A percentile compares a stretch with the other conserved stretches of the same genome.
These are phyloP conservation scores for Bocquillonia castaneifolia DNA, from an alignment of 441 rosid species.

Conservation along the genomic window DNA sequence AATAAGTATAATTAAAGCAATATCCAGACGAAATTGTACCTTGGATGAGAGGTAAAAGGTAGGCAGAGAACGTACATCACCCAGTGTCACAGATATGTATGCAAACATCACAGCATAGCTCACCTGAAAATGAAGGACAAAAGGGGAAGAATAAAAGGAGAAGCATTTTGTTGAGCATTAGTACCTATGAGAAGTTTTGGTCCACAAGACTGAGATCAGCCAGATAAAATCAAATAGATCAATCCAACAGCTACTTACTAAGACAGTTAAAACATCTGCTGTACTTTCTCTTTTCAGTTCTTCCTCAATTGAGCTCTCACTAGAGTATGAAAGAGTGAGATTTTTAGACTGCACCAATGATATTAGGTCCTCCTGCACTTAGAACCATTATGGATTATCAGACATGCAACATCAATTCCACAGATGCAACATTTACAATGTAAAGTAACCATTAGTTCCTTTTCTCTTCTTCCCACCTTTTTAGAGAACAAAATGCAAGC, in stretches of 20 bases:
- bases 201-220: not conserved
- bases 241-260: conserved; percentile 36
- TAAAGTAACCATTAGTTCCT: not conserved
- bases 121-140: conserved; percentile 42
- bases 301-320: conserved; percentile 92
- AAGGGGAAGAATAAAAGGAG: not conserved
- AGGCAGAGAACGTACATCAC: conserved; percentile 50
- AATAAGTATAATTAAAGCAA: not conserved
- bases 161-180: not conserved
- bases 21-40: conserved; percentile 32
- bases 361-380: conserved; percentile 69
- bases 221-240: not conserved
- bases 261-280: conserved; percentile 80
- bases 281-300: conserved; percentile 95
- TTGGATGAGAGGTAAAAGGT: conserved; percentile 74
- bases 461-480: not conserved
- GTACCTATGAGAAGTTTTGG: not conserved
- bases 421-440: not conserved
- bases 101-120: conserved; percentile 96
- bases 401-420: not conserved
- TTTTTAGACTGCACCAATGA: conserved; percentile 63
- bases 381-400: not conserved
- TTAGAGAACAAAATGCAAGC: not conserved
- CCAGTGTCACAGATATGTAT: conserved; percentile 80
- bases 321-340: conserved; percentile 74